Conservation (phyloP, 495 filamentous ascomycete species). For the Extremus antarcticus region DNA sequence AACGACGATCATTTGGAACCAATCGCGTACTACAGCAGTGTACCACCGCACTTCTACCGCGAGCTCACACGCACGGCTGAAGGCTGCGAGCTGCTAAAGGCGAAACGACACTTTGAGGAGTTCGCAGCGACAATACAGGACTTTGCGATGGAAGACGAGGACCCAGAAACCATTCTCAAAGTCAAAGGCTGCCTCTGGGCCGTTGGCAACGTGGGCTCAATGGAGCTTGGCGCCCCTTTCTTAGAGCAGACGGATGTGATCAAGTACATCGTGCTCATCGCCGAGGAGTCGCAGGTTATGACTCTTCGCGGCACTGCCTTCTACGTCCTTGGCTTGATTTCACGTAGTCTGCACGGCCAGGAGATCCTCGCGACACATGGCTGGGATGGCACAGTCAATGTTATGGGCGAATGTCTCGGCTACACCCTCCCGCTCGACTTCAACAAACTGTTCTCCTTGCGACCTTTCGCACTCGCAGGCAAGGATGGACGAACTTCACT, state of each 20-base stretch:
- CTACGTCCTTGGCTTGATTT: constrained; percentile 87
- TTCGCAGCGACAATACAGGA: constrained; percentile 82
- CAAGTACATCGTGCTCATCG: constrained; percentile 72
- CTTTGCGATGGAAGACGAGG: constrained; percentile 68
- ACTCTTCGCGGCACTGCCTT: constrained; percentile 91
- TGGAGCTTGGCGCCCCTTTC: constrained; percentile 93
- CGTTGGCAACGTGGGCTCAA: constrained; percentile 93
- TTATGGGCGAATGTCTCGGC: constrained; percentile 70
- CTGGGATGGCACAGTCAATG: constrained; percentile 85
- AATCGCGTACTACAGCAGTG: constrained; percentile 48
- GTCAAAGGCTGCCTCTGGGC: constrained; percentile 97
- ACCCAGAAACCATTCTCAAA: constrained; percentile 78
- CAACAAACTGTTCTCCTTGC: constrained; percentile 50
- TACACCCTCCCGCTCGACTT: constrained; percentile 77
- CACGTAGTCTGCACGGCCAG: constrained; percentile 80
- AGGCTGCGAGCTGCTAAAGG: constrained; percentile 76
- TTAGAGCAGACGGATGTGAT: constrained; percentile 80
- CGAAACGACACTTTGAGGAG: constrained; percentile 92
- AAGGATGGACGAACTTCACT: constrained; percentile 16
- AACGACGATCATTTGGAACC: constrained; percentile 46
- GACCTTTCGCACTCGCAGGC: neutral
- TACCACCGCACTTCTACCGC: constrained; percentile 94
- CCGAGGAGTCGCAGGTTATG: constrained; percentile 75
- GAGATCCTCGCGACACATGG: constrained; percentile 76
- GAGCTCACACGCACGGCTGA: constrained; percentile 87